Evolutionary conservation across 2,329 filamentous ascomycete species (phyloP), one percentile per base, ranked within the genome.

Genomic region (Aureobasidium zeae): DNA sequence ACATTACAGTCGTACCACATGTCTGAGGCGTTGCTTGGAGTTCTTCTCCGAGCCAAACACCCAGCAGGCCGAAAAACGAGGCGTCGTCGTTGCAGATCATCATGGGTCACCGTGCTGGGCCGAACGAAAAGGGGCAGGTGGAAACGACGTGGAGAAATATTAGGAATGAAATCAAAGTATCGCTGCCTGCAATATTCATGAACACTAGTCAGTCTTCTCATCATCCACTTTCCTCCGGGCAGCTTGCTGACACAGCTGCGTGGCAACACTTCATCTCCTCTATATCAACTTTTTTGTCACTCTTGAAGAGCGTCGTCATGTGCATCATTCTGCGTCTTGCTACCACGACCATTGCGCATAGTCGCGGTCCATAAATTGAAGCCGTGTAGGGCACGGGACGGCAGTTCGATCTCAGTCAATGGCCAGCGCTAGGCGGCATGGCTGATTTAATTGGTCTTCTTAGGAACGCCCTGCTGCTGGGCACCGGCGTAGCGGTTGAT

Each of bases 401-500:
- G 3, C 38, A 33, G 12, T 26, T 15, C 16, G 30, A 22, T 16
- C 21, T 34, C 12, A 5, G 20, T 20, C 6, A 4, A n/a, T 20
- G 39, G 5, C 12, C 21, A 28, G 16, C 26, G 16, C 16, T 32
- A 11, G 22, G 12, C 29, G 16, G 26, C 7, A 13, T 17, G 22
- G 12, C 8, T 21, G 24, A 20, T 45, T 60, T 74, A 77, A 56
- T 74, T 71, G 11, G 76, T 71, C 72, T 83, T 83, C 74, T 83
- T 83, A 59, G 77, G 67, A 26, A 72, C 68, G 29, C 69, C 66
- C 24, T 57, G 51, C 45, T 55, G 60, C 24, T 57, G 51, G 41
- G 54, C 59, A 51, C 71, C 71, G 50, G 78, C 63, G 66, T 89
- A 91, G 63, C 78, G 81, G 67, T 74, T 76, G 55, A 87, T 58